Evolutionary conservation across 805 yeast species (phyloP).

Genomic region (Babjeviella inositovora): DNA sequence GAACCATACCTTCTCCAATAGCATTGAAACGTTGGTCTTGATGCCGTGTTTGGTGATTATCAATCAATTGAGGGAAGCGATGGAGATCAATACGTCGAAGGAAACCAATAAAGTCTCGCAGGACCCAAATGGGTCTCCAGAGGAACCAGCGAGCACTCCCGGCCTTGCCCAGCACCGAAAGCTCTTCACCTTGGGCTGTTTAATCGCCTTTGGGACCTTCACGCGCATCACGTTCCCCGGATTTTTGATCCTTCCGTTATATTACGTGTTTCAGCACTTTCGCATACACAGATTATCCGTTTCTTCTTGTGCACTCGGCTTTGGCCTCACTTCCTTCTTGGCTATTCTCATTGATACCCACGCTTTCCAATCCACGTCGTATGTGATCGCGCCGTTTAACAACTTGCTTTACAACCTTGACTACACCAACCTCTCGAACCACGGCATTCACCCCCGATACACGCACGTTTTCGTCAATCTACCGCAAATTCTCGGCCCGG

Average conservation of each 20-base stretch:
- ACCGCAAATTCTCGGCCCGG: constrained; percentile 78
- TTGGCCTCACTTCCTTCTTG: constrained; percentile 12
- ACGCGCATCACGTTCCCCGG: constrained; percentile 76
- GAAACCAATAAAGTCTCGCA: constrained; percentile 3
- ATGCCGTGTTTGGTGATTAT: constrained; percentile 33
- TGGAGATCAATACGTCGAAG: constrained; percentile 3
- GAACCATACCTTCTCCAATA: constrained; percentile 80
- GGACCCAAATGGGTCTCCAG: constrained; percentile 1
- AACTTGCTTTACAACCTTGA: constrained; percentile 58
- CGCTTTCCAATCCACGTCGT: constrained; percentile 13
- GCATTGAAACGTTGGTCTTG: constrained; percentile 53
- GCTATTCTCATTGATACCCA: constrained; percentile 41
- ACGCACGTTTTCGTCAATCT: constrained; percentile 63
- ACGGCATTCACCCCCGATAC: constrained; percentile 72
- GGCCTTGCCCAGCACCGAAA: constrained; percentile 1
- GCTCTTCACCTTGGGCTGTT: constrained; percentile 21
- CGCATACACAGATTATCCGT: constrained; percentile 13
- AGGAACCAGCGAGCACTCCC: neutral
- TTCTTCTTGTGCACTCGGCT: constrained; percentile 15
- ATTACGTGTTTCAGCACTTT: constrained; percentile 26
- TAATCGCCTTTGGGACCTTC: constrained; percentile 56
- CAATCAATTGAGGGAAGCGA: constrained; percentile 10
- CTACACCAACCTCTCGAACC: constrained; percentile 42
- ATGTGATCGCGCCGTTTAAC: constrained; percentile 60
- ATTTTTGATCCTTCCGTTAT: constrained; percentile 52